Base-by-base conservation (phyloP, 192 early-diverging fungal species). In the Backusella tarrabulga region DNA sequence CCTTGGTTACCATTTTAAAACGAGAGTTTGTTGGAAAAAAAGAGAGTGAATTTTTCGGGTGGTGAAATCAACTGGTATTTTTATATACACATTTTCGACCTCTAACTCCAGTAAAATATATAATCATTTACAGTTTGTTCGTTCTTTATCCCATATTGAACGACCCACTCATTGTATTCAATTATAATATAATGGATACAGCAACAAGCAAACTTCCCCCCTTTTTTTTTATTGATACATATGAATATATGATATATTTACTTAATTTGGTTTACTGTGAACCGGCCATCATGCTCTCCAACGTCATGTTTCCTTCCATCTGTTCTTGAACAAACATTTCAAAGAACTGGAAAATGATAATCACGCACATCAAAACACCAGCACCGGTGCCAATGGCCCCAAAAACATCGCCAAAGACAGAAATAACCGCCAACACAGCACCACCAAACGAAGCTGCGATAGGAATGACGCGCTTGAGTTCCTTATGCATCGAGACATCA, bases 311-410 rank as follows among this genome's bases (percentile, higher is more conserved):
- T 0, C 71, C 71, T 80, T 93, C 92, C 32, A 88, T 85, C 85
- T 92, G 93, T 86, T 97, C 97, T 87, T 96, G 97, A 76, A 97
- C 91, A 87, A 97, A 97, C 81, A 97, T 92, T 85, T 97, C 96
- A 90, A 96, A 97, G 90, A 97, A 97, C 86, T 97, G 63, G 32
- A 67, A 75, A 0, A 75, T 42, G 44, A 75, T 44, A 23, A 46
- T 99, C 32, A 98, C 97, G 68, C 96, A 95, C 71, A 99, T 83
- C 79, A 99, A 86, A 78, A 99, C 98, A 92, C 98, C 98, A 23
- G 98, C 99, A 52, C 98, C 98, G 34, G 95, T 97, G 29, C 98
- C 98, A 89, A 99, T 97, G 32, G 98, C 98, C 36, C 96, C 96
- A 66, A 99, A 85, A 75, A 99, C 90, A 88, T 99, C 98, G 23